These are phyloP conservation scores for Boletus semigastroideus DNA, from an alignment of 1,284 basidiomycete species.

Conservation along the genomic window DNA sequence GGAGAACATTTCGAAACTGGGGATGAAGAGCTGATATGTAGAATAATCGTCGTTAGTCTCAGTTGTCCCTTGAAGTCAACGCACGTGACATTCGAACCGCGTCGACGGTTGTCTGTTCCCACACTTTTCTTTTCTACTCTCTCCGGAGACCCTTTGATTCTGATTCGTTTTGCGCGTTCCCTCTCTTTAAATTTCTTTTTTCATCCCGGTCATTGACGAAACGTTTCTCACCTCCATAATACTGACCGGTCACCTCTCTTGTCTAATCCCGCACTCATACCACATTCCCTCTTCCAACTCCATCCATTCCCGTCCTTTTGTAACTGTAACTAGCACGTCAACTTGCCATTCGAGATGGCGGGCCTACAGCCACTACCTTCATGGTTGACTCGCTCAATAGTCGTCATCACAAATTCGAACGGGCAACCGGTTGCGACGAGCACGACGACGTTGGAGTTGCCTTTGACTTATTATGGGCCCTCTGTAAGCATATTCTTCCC, in stretches of 20 bases:
- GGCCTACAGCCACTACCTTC: slow-evolving; percentile 62
- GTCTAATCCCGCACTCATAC: neutral
- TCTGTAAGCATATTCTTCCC: slow-evolving; percentile 49
- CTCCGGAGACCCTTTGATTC: slow-evolving; percentile 11
- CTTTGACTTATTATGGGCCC: slow-evolving; percentile 73
- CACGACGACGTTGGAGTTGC: slow-evolving; percentile 52
- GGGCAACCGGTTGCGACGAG: slow-evolving; percentile 53
- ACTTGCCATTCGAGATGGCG: slow-evolving; percentile 32
- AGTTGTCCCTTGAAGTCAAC: slow-evolving; percentile 23
- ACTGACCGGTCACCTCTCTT: slow-evolving; percentile 7
- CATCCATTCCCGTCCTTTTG: neutral
- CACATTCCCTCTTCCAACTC: slow-evolving; percentile 27
- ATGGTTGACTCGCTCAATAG: slow-evolving; percentile 59
- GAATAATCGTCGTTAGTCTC: neutral
- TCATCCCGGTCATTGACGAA: slow-evolving; percentile 20
- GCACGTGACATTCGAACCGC: slow-evolving; percentile 36
- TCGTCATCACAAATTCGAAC: slow-evolving; percentile 48
- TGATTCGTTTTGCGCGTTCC: neutral
- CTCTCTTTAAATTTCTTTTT: slow-evolving; percentile 2
- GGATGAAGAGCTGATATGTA: slow-evolving; percentile 13
- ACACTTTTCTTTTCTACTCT: slow-evolving; percentile 16
- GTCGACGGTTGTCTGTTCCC: slow-evolving; percentile 20
- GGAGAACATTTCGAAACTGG: slow-evolving; percentile 25
- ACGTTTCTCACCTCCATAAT: neutral
- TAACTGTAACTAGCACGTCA: neutral